Percentiles rank a stretch among this genome's conserved stretches.
phyloP scores from a whole-genome alignment of 176 grass and related monocot genomes.

The Zea mays region Zm-B73-REFERENCE-NAM-5.0 NC_050100.1:116506001-116506500 shows the following conservation, averaged over 20 bases:
- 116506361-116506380: constrained; percentile 89
- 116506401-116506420: constrained; percentile 74
- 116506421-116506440: constrained; percentile 75
- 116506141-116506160: constrained; percentile 93
- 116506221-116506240: constrained; percentile 81
- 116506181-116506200: constrained; percentile 86
- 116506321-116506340: constrained; percentile 89
- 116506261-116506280: constrained; percentile 29
- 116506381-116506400: constrained; percentile 88
- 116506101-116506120: constrained; percentile 79
- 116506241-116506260: constrained; percentile 43
- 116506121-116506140: constrained; percentile 82
- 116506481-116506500: constrained; percentile 69
- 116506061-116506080: constrained; percentile 81
- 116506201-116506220: constrained; percentile 86
- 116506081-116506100: constrained; percentile 72
- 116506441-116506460: constrained; percentile 92
- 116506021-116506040: constrained; percentile 61
- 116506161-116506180: constrained; percentile 67
- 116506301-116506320: constrained; percentile 86
- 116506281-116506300: constrained; percentile 67
- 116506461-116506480: constrained; percentile 85
- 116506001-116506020: constrained; percentile 78
- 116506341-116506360: constrained; percentile 85
- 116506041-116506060: constrained; percentile 67